phyloP scores from a whole-genome alignment of 1,139 yeast species.

The Geotrichum siamense region DNA sequence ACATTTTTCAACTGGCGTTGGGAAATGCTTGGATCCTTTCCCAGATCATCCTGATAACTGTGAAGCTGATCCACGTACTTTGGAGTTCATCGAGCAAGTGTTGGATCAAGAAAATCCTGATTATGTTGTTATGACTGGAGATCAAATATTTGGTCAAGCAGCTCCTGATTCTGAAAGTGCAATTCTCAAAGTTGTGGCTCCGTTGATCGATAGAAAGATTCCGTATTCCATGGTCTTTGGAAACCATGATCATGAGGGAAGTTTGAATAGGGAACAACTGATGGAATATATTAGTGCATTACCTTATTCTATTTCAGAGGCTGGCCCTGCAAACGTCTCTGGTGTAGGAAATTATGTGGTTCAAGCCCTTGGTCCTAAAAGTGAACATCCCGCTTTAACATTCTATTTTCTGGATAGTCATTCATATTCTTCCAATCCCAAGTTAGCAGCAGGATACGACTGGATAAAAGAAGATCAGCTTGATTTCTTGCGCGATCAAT shows the following conservation, averaged over 20 bases:
- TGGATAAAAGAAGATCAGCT: conserved; percentile 74
- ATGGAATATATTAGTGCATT: conserved; percentile 49
- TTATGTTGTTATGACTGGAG: conserved; percentile 78
- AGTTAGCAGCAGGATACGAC: conserved; percentile 71
- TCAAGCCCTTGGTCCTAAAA: conserved; percentile 41
- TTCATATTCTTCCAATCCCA: conserved; percentile 56
- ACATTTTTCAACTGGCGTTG: conserved; percentile 73
- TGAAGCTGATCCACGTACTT: conserved; percentile 66
- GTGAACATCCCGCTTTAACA: conserved; percentile 45
- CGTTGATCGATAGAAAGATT: conserved; percentile 55
- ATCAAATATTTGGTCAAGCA: conserved; percentile 64
- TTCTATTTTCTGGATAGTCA: conserved; percentile 81
- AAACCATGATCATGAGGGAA: conserved; percentile 79
- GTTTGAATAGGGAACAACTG: conserved; percentile 50
- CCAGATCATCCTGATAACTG: conserved; percentile 47
- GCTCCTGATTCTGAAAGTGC: conserved; percentile 77
- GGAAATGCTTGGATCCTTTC: conserved; percentile 64
- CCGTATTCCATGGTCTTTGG: conserved; percentile 82
- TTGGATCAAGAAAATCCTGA: conserved; percentile 72
- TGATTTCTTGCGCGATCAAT: conserved; percentile 46
- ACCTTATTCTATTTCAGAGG: conserved; percentile 58
- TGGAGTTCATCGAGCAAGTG: conserved; percentile 52
- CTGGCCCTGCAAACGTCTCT: conserved; percentile 58
- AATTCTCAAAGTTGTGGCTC: conserved; percentile 65
- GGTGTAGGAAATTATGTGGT: conserved; percentile 78